These are phyloP conservation scores for Allium cepa DNA, from an alignment of 106 monocot species.

Conservation along the genomic window DNA sequence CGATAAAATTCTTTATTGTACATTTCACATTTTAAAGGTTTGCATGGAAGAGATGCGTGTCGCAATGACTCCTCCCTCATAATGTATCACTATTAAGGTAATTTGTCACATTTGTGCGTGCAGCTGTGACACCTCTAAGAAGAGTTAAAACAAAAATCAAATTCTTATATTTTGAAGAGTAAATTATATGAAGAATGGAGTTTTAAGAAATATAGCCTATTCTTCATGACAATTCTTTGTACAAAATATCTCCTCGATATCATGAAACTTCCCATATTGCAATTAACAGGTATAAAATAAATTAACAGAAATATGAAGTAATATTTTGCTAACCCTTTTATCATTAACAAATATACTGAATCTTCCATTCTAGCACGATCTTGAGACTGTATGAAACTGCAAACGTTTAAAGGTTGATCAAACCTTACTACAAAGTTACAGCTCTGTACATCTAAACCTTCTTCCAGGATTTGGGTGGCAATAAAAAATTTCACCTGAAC, in stretches of 20 bases:
- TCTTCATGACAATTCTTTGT: no score
- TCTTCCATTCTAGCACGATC: constrained; percentile 59
- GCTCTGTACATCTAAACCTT: constrained; percentile 70
- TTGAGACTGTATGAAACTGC: constrained; percentile 73
- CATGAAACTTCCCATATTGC: no score
- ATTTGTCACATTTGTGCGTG: constrained; percentile 26
- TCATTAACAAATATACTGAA: constrained; percentile 52
- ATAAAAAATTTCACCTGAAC: constrained; percentile 55
- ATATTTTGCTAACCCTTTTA: constrained; percentile 23
- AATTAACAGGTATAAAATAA: no score
- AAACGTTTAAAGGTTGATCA: constrained; percentile 48
- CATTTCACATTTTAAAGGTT: constrained; percentile 19
- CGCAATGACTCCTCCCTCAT: constrained; percentile 52
- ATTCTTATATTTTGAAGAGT: neutral
- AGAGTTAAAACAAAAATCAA: neutral
- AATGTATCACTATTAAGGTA: constrained; percentile 41
- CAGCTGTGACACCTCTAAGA: constrained; percentile 32
- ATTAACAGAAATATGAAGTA: neutral
- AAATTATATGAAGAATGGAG: no score
- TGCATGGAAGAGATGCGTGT: constrained; percentile 29
- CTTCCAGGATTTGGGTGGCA: constrained; percentile 69
- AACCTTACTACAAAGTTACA: constrained; percentile 71
- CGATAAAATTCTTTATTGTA: constrained; percentile 29
- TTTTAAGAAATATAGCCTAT: no score
- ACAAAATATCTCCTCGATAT: no score